Evolutionary conservation across 2,329 filamentous ascomycete genomes (phyloP).

Genomic region (Cladorrhinum sp.): DNA sequence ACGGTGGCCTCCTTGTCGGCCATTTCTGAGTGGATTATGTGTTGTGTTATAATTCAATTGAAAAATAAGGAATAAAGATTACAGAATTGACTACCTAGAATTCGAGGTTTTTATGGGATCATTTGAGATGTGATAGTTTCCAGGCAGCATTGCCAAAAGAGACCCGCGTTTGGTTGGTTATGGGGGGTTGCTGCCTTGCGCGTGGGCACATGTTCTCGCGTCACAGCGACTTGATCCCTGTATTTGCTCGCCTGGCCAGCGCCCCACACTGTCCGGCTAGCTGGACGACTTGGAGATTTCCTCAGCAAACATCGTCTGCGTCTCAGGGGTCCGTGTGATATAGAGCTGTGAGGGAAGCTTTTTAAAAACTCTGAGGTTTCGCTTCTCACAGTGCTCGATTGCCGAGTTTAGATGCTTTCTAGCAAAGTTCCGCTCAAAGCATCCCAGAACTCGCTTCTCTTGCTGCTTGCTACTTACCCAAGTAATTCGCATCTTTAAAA

Average conservation of each 20-base stretch:
- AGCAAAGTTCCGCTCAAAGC: too few species aligned
- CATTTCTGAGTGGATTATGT: conserved; percentile 52
- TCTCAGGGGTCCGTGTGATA: too few species aligned
- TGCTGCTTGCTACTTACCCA: too few species aligned
- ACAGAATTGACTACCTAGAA: neutral
- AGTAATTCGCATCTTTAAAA: too few species aligned
- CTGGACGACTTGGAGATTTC: too few species aligned
- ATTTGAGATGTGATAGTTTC: neutral
- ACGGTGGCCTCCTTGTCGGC: conserved; percentile 89
- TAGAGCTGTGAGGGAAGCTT: too few species aligned
- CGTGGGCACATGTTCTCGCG: conserved; percentile 27
- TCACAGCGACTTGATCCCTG: conserved; percentile 17
- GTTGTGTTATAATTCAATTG: neutral
- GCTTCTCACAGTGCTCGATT: too few species aligned
- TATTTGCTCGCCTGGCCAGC: neutral
- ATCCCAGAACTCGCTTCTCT: too few species aligned
- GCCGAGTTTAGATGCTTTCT: too few species aligned
- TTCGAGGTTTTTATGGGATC: neutral
- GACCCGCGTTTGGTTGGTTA: conserved; percentile 14
- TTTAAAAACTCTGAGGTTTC: too few species aligned
- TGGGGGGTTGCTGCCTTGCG: conserved; percentile 19
- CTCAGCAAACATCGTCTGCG: neutral
- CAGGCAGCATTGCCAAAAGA: conserved; percentile 24
- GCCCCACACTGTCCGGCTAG: neutral
- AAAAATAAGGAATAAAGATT: neutral